Conservation (phyloP, 139 green algal genomes). For the Micractinium conductrix region DNA sequence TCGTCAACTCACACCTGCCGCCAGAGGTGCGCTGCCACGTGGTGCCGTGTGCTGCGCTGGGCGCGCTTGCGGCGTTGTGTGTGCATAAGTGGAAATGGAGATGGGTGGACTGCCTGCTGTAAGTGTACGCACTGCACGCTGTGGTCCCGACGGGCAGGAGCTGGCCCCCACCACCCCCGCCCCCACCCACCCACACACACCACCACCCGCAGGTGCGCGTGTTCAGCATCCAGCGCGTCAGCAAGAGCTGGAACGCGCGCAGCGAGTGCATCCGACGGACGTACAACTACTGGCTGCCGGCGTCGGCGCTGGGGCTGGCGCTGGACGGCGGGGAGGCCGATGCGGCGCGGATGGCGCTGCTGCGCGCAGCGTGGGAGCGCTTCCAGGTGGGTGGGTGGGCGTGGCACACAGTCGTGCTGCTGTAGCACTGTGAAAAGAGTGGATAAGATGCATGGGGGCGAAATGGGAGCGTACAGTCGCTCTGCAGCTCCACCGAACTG, state of each 20-base stretch:
- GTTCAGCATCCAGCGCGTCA: slow-evolving; percentile 60
- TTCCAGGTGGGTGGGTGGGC: too few species aligned
- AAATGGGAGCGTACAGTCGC: too few species aligned
- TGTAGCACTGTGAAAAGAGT: too few species aligned
- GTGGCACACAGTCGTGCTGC: too few species aligned
- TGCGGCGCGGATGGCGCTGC: slow-evolving; percentile 24
- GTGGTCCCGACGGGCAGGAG: too few species aligned
- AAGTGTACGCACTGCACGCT: too few species aligned
- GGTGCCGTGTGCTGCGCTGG: too few species aligned
- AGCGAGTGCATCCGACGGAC: slow-evolving; percentile 38
- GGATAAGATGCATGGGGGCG: too few species aligned
- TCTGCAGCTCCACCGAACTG: too few species aligned
- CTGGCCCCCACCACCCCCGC: neutral
- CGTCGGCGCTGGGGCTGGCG: slow-evolving; percentile 32
- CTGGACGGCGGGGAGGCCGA: slow-evolving; percentile 24
- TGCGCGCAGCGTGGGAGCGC: slow-evolving; percentile 41
- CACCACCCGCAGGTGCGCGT: slow-evolving; percentile 43
- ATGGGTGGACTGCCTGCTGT: too few species aligned
- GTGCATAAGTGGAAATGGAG: too few species aligned
- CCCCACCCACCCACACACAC: neutral
- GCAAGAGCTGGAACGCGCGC: slow-evolving; percentile 52
- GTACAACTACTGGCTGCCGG: slow-evolving; percentile 67
- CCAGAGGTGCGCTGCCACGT: slow-evolving; percentile 43
- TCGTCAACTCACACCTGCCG: slow-evolving; percentile 74
- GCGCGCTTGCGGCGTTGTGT: too few species aligned